phyloP scores from a whole-genome alignment of 495 filamentous ascomycete genomes.

The Trichoderma reesei region DNA sequence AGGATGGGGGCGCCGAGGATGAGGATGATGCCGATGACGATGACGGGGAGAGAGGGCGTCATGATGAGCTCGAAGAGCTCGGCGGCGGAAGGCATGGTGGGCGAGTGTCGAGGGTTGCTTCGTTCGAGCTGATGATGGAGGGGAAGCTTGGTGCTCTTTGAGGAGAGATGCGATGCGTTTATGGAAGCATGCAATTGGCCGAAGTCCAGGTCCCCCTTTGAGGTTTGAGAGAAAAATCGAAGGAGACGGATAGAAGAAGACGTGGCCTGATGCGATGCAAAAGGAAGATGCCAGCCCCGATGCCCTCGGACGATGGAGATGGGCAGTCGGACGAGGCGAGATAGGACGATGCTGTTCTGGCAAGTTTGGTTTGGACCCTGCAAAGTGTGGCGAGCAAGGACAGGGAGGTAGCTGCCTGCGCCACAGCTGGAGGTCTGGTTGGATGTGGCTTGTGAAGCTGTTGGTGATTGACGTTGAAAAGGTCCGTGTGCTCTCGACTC shows the following conservation, averaged over 20 bases:
- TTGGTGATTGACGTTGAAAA: too few relatives aligned
- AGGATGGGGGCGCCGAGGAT: slow-evolving; percentile 65
- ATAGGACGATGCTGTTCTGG: neutral
- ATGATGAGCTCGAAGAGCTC: slow-evolving; percentile 34
- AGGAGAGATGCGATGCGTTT: neutral
- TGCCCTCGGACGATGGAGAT: neutral
- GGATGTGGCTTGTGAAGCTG: too few relatives aligned
- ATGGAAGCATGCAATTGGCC: neutral
- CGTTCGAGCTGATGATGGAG: neutral
- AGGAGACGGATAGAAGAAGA: neutral
- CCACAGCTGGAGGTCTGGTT: neutral
- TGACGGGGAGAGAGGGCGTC: slow-evolving; percentile 41
- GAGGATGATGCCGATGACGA: slow-evolving; percentile 57
- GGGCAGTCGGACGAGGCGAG: slow-evolving; percentile 1
- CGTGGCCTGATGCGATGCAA: neutral
- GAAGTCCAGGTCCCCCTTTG: neutral
- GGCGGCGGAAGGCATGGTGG: slow-evolving; percentile 1
- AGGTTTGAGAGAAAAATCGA: too few relatives aligned
- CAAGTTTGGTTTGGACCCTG: neutral
- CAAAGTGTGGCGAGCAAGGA: neutral
- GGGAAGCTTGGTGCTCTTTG: neutral
- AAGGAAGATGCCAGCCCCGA: neutral
- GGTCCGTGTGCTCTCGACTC: too few relatives aligned
- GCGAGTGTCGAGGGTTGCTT: slow-evolving; percentile 13
- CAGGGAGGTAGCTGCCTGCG: neutral